Conservation (phyloP, 257 asterid species). For the Penstemon barbatus region DNA sequence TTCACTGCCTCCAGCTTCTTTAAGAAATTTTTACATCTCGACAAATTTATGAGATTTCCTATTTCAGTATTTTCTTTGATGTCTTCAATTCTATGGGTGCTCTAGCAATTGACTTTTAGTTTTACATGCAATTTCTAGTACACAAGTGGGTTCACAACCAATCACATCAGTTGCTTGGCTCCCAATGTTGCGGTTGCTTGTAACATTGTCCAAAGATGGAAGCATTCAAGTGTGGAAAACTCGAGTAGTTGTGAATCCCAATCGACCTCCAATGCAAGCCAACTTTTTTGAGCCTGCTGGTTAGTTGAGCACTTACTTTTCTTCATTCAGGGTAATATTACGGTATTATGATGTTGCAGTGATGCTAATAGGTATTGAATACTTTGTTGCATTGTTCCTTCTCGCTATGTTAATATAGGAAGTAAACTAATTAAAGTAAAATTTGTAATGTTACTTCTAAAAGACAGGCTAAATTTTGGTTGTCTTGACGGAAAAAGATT, state of each 20-base stretch:
- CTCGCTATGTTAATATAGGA: constrained; percentile 10
- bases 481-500: constrained; percentile 22
- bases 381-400: constrained; percentile 10
- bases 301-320: constrained; percentile 45
- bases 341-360: constrained; percentile 12
- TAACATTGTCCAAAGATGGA: constrained; percentile 96
- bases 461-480: background rate
- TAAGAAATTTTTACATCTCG: constrained; percentile 19
- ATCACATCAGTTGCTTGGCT: constrained; percentile 92
- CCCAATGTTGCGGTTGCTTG: constrained; percentile 78
- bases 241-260: constrained; percentile 76
- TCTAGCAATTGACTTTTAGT: constrained; percentile 25
- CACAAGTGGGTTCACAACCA: constrained; percentile 99
- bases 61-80: constrained; percentile 20
- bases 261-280: constrained; percentile 89
- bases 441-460: constrained; percentile 1
- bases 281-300: constrained; percentile 98
- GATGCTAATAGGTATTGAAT: constrained; percentile 17
- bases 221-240: constrained; percentile 96
- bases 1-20: constrained; percentile 21
- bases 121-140: constrained; percentile 58
- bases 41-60: constrained; percentile 20
- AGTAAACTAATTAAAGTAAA: background rate
- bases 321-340: constrained; percentile 24
- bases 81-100: constrained; percentile 21